These are phyloP conservation scores for Serendipita sp. DNA, from an alignment of 1,284 basidiomycete genomes.

Conservation along the genomic window DNA sequence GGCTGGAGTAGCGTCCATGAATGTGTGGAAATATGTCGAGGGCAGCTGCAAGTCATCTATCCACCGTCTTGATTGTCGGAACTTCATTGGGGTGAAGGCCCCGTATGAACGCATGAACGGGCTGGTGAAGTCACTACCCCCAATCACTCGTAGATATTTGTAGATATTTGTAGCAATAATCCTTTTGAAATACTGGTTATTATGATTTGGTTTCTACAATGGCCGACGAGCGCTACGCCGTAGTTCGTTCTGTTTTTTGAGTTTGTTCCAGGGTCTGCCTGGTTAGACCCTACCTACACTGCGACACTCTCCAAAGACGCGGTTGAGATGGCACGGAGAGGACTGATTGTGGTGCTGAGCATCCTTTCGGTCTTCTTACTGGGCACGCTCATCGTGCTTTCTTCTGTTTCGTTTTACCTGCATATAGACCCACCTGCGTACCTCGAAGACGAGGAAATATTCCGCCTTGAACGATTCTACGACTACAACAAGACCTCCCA, in stretches of 20 bases:
- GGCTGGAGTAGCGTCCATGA: constrained; percentile 34
- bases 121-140: neutral
- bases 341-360: constrained; percentile 54
- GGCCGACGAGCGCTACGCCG: neutral
- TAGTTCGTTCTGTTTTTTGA: neutral
- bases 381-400: constrained; percentile 85
- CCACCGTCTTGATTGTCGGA: constrained; percentile 3
- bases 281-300: constrained; percentile 14
- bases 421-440: constrained; percentile 68
- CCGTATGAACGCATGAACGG: neutral
- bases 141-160: neutral
- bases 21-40: constrained; percentile 33
- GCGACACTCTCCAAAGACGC: constrained; percentile 15
- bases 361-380: constrained; percentile 74
- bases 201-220: neutral
- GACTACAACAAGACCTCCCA: constrained; percentile 44
- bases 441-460: constrained; percentile 63
- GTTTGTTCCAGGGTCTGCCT: constrained; percentile 8
- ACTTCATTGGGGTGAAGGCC: neutral
- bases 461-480: neutral
- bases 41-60: constrained; percentile 25
- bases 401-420: constrained; percentile 82
- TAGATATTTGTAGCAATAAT: neutral
- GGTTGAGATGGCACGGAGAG: constrained; percentile 39
- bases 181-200: neutral